Evolutionary conservation across 2,329 filamentous ascomycete species (phyloP), one percentile per base, ranked within the genome.

Genomic region (Curvularia eragrostidis): DNA sequence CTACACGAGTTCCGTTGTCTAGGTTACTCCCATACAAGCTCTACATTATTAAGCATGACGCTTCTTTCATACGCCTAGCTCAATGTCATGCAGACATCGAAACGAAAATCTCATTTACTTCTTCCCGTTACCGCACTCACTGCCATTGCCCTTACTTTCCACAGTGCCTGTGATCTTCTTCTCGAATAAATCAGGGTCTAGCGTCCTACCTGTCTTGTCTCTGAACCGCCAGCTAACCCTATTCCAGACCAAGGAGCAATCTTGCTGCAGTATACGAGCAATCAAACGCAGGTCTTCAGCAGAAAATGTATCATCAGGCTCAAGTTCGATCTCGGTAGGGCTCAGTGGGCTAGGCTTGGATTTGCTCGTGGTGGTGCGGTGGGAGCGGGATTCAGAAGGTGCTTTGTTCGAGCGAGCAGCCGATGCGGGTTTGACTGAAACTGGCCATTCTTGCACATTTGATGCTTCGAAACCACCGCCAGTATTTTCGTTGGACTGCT

Each of bases 171-270:
- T 70, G 47, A 82, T 73, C 67, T 80, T 82, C 59, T 77, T 73
- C 63, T 75, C 71, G 32, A 82, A 75, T 21, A 80, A 75, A 3
- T 80, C 75, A 1, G 79, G 74, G 61, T 78, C 73, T 24, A 84
- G 63, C 3, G 73, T 70, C 39, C 80, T 73, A 2, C 82, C 82
- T 1, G 81, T 85, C 69, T 78, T 78, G 52, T 83, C 81, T 52
- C 73, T 79, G 73, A 84, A 84, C 23, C 73, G 71, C 50, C 77
- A 79, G 46, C 80, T 79, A 2, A 85, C 72, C 5, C 79, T 69
- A 13, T 79, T 59, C 82, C 82, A 85, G 41, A 78, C 77, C 61
- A 77, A 67, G 32, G 73, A 67, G 52, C 77, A 69, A 62, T 82
- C 82, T 44, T 75, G 71, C 51, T 75, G 71, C 38, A 83, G 70